These are phyloP conservation scores for Cryomyces antarcticus DNA, from an alignment of 495 filamentous ascomycete genomes.

Conservation along the genomic window DNA sequence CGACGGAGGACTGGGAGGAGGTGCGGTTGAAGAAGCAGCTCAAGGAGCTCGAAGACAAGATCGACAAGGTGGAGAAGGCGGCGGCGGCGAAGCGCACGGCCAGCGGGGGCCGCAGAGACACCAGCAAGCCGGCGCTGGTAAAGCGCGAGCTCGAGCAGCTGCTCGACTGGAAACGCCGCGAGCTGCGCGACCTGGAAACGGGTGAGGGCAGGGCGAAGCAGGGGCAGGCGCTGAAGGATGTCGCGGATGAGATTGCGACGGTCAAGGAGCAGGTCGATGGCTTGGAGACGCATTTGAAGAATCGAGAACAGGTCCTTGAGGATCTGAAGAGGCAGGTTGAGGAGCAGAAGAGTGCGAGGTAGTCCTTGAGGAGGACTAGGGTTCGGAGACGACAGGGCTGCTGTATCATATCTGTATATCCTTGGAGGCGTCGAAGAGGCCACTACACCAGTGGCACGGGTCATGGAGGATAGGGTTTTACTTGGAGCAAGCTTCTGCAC, in stretches of 20 bases:
- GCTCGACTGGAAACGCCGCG: constrained; percentile 55
- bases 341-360: constrained; percentile 23
- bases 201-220: constrained; percentile 18
- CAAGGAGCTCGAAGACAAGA: constrained; percentile 64
- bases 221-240: constrained; percentile 26
- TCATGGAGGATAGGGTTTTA: too few relatives aligned
- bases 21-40: constrained; percentile 85
- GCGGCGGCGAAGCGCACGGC: constrained; percentile 29
- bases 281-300: constrained; percentile 21
- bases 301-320: constrained; percentile 31
- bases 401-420: too few relatives aligned
- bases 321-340: constrained; percentile 33
- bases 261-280: constrained; percentile 26
- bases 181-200: constrained; percentile 29
- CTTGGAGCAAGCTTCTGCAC: too few relatives aligned
- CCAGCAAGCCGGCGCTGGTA: constrained; percentile 56
- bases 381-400: too few relatives aligned
- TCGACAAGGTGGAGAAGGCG: constrained; percentile 51
- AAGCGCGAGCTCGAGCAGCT: constrained; percentile 87
- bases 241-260: constrained; percentile 25
- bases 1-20: constrained; percentile 85
- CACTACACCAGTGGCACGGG: too few relatives aligned
- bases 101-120: constrained; percentile 31
- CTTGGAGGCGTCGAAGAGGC: too few relatives aligned
- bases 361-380: too few relatives aligned